These are phyloP conservation scores for Crotalaria pallida DNA, from an alignment of 306 rosid species.

Conservation along the genomic window DNA sequence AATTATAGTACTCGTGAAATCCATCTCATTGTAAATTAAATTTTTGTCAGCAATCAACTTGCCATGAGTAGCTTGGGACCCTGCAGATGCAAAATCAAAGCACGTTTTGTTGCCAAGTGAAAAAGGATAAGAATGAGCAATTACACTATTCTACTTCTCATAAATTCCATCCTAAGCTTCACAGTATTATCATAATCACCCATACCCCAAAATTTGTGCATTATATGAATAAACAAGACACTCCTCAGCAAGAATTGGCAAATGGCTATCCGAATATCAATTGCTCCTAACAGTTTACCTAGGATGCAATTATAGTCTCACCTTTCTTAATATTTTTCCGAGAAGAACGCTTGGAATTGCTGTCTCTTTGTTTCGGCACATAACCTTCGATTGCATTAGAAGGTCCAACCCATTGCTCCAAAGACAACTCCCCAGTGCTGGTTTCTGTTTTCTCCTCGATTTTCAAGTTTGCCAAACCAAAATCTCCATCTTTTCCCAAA, in stretches of 20 bases:
- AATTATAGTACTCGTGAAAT: constrained; percentile 59
- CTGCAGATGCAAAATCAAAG: constrained; percentile 57
- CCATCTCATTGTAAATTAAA: constrained; percentile 45
- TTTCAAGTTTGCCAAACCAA: constrained; percentile 51
- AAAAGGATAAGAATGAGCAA: constrained; percentile 1
- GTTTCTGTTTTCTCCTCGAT: constrained; percentile 61
- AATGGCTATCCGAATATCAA: background rate
- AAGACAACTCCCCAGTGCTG: constrained; percentile 38
- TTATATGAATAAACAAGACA: constrained; percentile 7
- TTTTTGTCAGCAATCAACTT: constrained; percentile 23
- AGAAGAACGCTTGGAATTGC: constrained; percentile 24
- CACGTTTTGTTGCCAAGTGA: constrained; percentile 31
- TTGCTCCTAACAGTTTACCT: background rate
- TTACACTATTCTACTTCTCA: constrained; percentile 19
- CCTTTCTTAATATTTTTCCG: constrained; percentile 48
- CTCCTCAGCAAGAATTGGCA: constrained; percentile 5
- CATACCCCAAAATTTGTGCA: background rate
- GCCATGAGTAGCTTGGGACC: constrained; percentile 42
- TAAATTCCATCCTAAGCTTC: constrained; percentile 17
- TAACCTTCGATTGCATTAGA: constrained; percentile 96
- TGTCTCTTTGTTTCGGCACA: constrained; percentile 55
- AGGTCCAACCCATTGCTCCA: constrained; percentile 76
- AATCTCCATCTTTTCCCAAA: constrained; percentile 40
- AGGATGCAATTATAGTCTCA: constrained; percentile 26
- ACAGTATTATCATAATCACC: constrained; percentile 1